Conservation (phyloP, 2,329 filamentous ascomycete genomes). For the Calonectria pseudoreteaudii region DNA sequence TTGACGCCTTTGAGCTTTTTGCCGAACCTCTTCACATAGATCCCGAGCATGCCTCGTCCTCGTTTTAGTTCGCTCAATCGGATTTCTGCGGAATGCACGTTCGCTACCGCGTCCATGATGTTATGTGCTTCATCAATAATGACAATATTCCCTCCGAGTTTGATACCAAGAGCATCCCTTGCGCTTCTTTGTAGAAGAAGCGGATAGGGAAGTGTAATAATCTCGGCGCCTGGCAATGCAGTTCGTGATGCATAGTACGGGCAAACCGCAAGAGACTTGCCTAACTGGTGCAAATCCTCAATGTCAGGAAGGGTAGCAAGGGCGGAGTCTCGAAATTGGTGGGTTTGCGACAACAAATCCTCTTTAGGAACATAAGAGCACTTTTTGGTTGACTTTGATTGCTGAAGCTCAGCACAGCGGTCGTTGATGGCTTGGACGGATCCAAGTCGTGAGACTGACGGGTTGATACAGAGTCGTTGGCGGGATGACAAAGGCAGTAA, state of each 20-base stretch:
- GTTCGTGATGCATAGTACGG: constrained; percentile 96
- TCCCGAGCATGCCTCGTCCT: constrained; percentile 79
- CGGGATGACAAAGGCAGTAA: constrained; percentile 87
- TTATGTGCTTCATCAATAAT: constrained; percentile 98
- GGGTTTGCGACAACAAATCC: constrained; percentile 76
- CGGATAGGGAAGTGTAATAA: constrained; percentile 93
- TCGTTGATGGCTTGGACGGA: constrained; percentile 90
- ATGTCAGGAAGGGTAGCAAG: constrained; percentile 91
- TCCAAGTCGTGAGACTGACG: constrained; percentile 78
- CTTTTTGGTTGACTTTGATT: constrained; percentile 68
- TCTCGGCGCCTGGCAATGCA: constrained; percentile 85
- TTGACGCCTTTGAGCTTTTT: constrained; percentile 92
- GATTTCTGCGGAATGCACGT: constrained; percentile 85
- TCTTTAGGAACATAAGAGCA: constrained; percentile 85
- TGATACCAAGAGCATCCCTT: constrained; percentile 87
- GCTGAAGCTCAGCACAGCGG: constrained; percentile 89
- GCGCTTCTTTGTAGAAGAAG: constrained; percentile 88
- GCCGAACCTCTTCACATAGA: constrained; percentile 89
- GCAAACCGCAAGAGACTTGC: constrained; percentile 83
- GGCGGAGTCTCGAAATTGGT: constrained; percentile 86
- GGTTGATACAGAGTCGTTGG: constrained; percentile 91
- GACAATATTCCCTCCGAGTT: constrained; percentile 88
- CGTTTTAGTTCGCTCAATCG: constrained; percentile 78
- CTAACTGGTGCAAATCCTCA: constrained; percentile 85
- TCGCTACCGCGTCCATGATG: constrained; percentile 92